phyloP scores from a whole-genome alignment of 1,139 yeast genomes.

The Meyerozyma carpophila region DNA sequence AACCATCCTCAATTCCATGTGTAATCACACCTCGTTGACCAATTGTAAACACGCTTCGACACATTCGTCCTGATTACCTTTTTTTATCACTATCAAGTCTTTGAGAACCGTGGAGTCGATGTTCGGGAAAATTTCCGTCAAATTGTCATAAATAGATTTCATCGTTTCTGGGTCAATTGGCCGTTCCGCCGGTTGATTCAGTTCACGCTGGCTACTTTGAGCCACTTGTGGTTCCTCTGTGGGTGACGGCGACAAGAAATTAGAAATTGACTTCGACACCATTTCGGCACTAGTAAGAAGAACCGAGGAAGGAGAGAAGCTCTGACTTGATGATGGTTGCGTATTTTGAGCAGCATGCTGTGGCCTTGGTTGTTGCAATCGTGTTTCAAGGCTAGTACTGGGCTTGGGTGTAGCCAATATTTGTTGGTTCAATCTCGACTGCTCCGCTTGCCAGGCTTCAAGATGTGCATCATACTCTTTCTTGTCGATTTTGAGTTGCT shows the following conservation, averaged over 20 bases:
- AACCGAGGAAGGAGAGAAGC: slow-evolving; percentile 46
- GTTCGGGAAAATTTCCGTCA: slow-evolving; percentile 71
- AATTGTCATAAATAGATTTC: slow-evolving; percentile 31
- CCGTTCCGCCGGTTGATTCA: slow-evolving; percentile 6
- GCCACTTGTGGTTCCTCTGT: slow-evolving; percentile 9
- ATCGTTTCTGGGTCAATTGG: slow-evolving; percentile 8
- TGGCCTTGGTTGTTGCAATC: slow-evolving; percentile 18
- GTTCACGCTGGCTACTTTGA: slow-evolving; percentile 4
- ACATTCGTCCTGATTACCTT: slow-evolving; percentile 67
- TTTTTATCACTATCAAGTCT: slow-evolving; percentile 66
- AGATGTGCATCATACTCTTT: slow-evolving; percentile 50
- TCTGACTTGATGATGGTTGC: slow-evolving; percentile 7
- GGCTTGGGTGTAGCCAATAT: neutral
- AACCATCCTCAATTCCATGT: neutral
- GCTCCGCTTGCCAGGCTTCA: slow-evolving; percentile 46
- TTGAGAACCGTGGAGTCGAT: slow-evolving; percentile 63
- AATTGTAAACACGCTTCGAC: slow-evolving; percentile 58
- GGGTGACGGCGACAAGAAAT: slow-evolving; percentile 41
- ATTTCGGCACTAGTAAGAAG: slow-evolving; percentile 49
- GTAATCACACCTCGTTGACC: slow-evolving; percentile 12
- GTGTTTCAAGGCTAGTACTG: neutral
- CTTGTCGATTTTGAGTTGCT: slow-evolving; percentile 55
- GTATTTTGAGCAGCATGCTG: slow-evolving; percentile 7
- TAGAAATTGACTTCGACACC: slow-evolving; percentile 45
- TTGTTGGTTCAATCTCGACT: slow-evolving; percentile 9